Evolutionary conservation across 495 filamentous ascomycete genomes (phyloP).

Genomic region (Xylaria telfairii): DNA sequence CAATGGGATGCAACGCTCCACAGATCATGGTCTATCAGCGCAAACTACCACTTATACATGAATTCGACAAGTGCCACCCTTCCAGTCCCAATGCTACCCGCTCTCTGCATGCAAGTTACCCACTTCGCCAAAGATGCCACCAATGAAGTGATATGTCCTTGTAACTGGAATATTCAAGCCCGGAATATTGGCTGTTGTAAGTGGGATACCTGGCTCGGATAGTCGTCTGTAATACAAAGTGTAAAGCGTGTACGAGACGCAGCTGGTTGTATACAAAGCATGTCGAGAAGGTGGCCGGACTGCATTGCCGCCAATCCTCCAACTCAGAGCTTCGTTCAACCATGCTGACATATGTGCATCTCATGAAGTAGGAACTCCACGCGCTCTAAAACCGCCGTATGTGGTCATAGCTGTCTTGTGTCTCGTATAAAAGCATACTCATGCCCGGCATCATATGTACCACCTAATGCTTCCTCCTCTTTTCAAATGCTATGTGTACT

Average conservation of each 20-base stretch:
- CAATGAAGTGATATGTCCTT: slow-evolving; percentile 11
- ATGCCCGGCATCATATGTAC: slow-evolving; percentile 8
- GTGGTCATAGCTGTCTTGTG: slow-evolving; percentile 13
- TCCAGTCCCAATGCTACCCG: slow-evolving; percentile 25
- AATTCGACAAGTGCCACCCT: slow-evolving; percentile 25
- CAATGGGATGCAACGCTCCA: slow-evolving; percentile 27
- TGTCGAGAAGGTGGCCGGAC: not conserved
- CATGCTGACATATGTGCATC: not conserved
- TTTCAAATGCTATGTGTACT: slow-evolving; percentile 2
- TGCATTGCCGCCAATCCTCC: not conserved
- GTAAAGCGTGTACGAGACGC: not conserved
- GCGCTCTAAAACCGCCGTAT: slow-evolving; percentile 2
- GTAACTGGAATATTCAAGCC: slow-evolving; percentile 3
- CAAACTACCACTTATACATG: slow-evolving; percentile 34
- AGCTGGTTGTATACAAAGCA: not conserved
- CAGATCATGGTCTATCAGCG: slow-evolving; percentile 31
- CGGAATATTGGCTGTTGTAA: not conserved
- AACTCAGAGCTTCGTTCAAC: not conserved
- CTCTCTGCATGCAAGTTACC: slow-evolving; percentile 26
- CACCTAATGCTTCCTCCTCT: not conserved
- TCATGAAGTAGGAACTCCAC: not conserved
- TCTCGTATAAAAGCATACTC: slow-evolving; percentile 8
- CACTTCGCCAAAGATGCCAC: slow-evolving; percentile 7
- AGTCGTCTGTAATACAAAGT: not conserved
- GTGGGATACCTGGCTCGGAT: not conserved